A percentile compares a stretch with the other conserved stretches of the same genome.
These are phyloP conservation scores for Conticribra guillardii DNA, from an alignment of 108 stramenopile genomes.

Conservation along the genomic window DNA sequence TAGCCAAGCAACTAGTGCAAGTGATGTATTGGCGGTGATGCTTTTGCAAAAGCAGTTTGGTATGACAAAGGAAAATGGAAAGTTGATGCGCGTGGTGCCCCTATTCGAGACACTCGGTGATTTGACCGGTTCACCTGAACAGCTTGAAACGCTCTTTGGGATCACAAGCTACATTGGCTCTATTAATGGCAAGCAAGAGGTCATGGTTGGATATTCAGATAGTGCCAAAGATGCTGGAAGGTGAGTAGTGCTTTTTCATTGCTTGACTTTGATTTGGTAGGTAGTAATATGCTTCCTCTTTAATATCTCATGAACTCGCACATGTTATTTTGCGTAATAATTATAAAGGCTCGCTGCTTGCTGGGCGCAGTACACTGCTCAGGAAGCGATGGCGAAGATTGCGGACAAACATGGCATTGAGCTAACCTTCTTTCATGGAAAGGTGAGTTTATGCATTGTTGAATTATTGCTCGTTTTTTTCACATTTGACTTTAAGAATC, in stretches of 20 bases:
- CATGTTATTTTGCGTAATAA: not conserved
- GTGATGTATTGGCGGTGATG: conserved; percentile 97
- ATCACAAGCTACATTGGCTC: conserved; percentile 82
- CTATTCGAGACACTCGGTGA: conserved; percentile 97
- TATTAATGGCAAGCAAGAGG: conserved; percentile 91
- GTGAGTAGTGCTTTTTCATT: not conserved
- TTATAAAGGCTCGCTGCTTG: conserved; percentile 81
- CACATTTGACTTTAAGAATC: too few species aligned
- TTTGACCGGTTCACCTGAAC: conserved; percentile 75
- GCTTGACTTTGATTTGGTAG: too few species aligned
- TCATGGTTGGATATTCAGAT: conserved; percentile 98
- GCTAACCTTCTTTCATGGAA: conserved; percentile 97
- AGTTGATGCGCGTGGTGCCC: conserved; percentile 95
- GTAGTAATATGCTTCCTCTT: too few species aligned
- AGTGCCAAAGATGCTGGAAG: conserved; percentile 96
- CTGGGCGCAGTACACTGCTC: conserved; percentile 95
- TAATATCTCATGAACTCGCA: not conserved
- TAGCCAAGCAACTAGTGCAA: conserved; percentile 88
- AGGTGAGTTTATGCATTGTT: conserved; percentile 65
- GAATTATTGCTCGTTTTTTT: too few species aligned
- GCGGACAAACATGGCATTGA: conserved; percentile 82
- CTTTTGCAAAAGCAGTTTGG: conserved; percentile 94
- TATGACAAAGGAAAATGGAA: conserved; percentile 73
- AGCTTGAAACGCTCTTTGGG: conserved; percentile 74
- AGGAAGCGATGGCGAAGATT: conserved; percentile 87